Percentiles rank a stretch among this genome's conserved stretches.
phyloP scores from a whole-genome alignment of 2,329 filamentous ascomycete genomes.

The Lasiodiplodia hormozganensis region DNA sequence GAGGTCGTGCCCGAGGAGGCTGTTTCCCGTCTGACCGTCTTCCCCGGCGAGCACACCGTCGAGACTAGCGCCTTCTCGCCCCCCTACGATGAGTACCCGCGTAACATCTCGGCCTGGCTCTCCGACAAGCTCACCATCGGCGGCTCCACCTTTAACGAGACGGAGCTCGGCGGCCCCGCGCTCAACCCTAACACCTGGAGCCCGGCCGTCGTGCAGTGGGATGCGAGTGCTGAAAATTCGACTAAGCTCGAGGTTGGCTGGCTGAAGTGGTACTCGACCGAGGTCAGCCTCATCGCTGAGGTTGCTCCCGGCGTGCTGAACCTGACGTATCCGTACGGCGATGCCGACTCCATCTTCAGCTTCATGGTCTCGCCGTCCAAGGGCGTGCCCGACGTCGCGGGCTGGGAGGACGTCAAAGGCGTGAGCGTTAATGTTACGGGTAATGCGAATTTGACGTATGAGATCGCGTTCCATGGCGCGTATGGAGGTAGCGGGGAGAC shows the following conservation, averaged over 20 bases:
- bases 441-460: conserved; percentile 51
- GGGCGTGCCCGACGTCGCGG: conserved; percentile 51
- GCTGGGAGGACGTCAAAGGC: conserved; percentile 59
- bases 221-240: conserved; percentile 39
- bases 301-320: conserved; percentile 52
- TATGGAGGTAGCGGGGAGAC: conserved; percentile 45
- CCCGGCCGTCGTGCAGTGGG: conserved; percentile 68
- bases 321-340: conserved; percentile 63
- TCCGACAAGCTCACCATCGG: conserved; percentile 65
- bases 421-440: conserved; percentile 55
- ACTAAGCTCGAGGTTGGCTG: conserved; percentile 41
- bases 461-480: conserved; percentile 54
- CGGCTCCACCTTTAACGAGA: conserved; percentile 64
- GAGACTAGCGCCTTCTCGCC: conserved; percentile 62
- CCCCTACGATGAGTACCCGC: conserved; percentile 62
- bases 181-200: conserved; percentile 62
- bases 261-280: conserved; percentile 48
- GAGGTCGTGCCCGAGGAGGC: conserved; percentile 53
- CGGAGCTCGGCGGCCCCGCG: conserved; percentile 61
- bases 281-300: conserved; percentile 50
- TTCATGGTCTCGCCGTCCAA: conserved; percentile 58
- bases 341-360: conserved; percentile 57
- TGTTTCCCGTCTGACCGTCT: conserved; percentile 51
- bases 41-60: conserved; percentile 62
- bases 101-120: conserved; percentile 67